phyloP scores from a whole-genome alignment of 371 early-diverging fungal genomes.

The Smittium culicis region DNA sequence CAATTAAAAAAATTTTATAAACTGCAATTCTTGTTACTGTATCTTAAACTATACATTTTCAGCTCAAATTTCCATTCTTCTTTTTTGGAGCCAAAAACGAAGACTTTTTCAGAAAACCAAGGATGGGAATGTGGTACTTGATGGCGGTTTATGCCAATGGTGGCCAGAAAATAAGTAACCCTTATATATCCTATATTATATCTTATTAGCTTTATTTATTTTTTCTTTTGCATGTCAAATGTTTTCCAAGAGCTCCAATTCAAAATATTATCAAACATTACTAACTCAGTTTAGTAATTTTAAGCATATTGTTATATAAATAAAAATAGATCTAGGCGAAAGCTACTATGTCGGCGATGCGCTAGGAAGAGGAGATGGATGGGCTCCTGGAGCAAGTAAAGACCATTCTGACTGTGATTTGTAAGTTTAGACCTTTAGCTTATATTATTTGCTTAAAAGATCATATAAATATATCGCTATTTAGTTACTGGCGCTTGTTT shows the following conservation, averaged over 20 bases:
- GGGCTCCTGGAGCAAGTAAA: slow-evolving; percentile 34
- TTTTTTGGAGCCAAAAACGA: slow-evolving; percentile 18
- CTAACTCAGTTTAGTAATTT: too few relatives aligned
- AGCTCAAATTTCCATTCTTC: slow-evolving; percentile 15
- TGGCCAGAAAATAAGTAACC: slow-evolving; percentile 12
- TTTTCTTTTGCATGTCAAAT: background rate
- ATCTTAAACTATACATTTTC: too few relatives aligned
- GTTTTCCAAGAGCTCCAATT: too few relatives aligned
- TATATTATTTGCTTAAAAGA: too few relatives aligned
- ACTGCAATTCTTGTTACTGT: too few relatives aligned
- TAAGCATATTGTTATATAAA: too few relatives aligned
- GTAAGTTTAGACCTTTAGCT: too few relatives aligned
- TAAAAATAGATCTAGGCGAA: slow-evolving; percentile 32
- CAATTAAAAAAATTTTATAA: too few relatives aligned
- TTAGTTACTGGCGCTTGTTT: too few relatives aligned
- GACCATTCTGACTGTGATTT: slow-evolving; percentile 11
- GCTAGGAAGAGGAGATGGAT: slow-evolving; percentile 55
- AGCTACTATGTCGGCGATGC: slow-evolving; percentile 80
- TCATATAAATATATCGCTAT: too few relatives aligned
- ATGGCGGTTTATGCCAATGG: slow-evolving; percentile 25
- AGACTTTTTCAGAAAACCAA: slow-evolving; percentile 59
- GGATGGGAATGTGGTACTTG: slow-evolving; percentile 65
- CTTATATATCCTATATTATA: background rate
- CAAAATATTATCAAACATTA: too few relatives aligned
- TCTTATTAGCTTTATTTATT: background rate